Base-by-base conservation (phyloP, 73 alveolate genomes). In the Breviolum minutum region DNA sequence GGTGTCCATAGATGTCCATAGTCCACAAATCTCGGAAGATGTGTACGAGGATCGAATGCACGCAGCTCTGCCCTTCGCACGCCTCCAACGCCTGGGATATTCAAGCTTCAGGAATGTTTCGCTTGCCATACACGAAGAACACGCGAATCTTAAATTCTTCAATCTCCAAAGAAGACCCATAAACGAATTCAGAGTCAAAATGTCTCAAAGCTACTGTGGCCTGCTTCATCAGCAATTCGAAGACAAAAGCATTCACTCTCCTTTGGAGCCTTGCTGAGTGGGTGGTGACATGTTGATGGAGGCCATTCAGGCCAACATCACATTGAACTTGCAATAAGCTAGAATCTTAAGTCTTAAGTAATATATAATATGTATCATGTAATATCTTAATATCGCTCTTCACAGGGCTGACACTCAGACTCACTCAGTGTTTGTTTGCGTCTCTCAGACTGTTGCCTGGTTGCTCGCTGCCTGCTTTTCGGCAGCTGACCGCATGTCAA, bases 401-500 rank as follows among this genome's bases (percentile, higher is more conserved):
- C 54, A 40, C 54, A 40, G 54, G 54, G 54, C 54, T 40, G 54
- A 2, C 54, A 27, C 12, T 5, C 29, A 10, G 12, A 16, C 54
- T 26, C 17, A 74, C 22, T 10, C 2, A 20, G 54, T 12, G 27
- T 74, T 16, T 68, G 74, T 20, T 62, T 22, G 60, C 17, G 30
- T 71, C 32, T 71, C 30, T 20, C 19, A n/a, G 74, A 40, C 16
- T 16, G 61, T 9, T 17, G 97, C 98, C 98, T 77, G 61, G 54
- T 92, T 60, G 48, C 63, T 92, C 40, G 90, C 98, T 40, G 98
- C 87, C 98, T 92, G 98, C 91, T 92, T 92, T 79, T 92, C 98
- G 22, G 98, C 71, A 74, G 88, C 98, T 3, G 98, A 74, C 27
- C 98, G 98, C 98, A 92, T 74, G 98, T 92, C 98, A 63, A 74